Conservation (phyloP, 176 grass and related monocot genomes). For the Lolium multiflorum region DNA sequence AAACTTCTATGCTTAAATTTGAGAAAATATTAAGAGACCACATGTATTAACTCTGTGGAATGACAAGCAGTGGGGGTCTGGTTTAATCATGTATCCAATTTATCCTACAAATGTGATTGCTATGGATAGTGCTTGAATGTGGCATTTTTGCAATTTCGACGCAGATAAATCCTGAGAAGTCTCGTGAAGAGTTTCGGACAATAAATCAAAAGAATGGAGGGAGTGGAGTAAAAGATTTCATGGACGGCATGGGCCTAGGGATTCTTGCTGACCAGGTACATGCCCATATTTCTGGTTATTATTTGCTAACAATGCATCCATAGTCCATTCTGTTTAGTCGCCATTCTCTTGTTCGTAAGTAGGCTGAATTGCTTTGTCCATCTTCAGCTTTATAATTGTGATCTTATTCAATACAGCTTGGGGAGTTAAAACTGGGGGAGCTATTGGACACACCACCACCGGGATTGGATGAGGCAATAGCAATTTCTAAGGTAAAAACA, state of each 20-base stretch:
- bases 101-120: neutral
- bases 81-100: neutral
- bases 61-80: neutral
- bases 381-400: conserved; percentile 31
- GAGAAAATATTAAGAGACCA: neutral
- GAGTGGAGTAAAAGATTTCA: conserved; percentile 90
- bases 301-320: conserved; percentile 4
- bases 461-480: conserved; percentile 95
- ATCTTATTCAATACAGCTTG: conserved; percentile 69
- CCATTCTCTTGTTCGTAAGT: neutral
- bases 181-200: conserved; percentile 83
- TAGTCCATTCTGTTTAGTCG: neutral
- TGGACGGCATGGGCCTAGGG: conserved; percentile 97
- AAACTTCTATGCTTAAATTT: neutral
- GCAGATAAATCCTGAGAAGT: conserved; percentile 96
- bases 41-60: neutral
- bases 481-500: conserved; percentile 83
- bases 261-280: conserved; percentile 83
- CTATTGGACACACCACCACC: conserved; percentile 89
- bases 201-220: conserved; percentile 80
- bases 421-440: conserved; percentile 92
- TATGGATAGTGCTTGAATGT: neutral
- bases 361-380: neutral
- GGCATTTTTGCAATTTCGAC: conserved; percentile 16
- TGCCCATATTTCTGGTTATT: conserved; percentile 22